A percentile compares a stretch with the other conserved stretches of the same genome.
Conservation (phyloP, 331 rosid genomes). For the Quercus phellos region DNA sequence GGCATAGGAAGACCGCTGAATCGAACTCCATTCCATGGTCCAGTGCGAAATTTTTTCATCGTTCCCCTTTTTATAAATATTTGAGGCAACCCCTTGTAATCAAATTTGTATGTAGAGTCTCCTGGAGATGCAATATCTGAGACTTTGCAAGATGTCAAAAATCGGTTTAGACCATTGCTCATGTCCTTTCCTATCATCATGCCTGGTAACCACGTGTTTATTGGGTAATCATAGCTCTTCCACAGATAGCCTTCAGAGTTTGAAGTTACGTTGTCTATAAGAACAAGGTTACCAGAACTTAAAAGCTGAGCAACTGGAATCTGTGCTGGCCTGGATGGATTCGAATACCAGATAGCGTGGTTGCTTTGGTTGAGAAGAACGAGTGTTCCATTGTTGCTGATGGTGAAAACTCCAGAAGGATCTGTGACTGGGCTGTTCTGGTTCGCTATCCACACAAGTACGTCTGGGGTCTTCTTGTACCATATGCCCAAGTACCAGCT, state of each 20-base stretch:
- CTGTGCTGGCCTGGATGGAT: slow-evolving; percentile 1
- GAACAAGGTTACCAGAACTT: slow-evolving; percentile 19
- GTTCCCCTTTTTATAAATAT: slow-evolving; percentile 2
- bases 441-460: too few species aligned
- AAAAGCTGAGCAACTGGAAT: slow-evolving; percentile 14
- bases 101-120: slow-evolving; percentile 7
- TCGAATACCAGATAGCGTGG: slow-evolving; percentile 19
- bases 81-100: slow-evolving; percentile 19
- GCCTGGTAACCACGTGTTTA: too few species aligned
- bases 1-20: slow-evolving; percentile 15
- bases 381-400: too few species aligned
- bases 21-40: slow-evolving; percentile 39
- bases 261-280: accelerated
- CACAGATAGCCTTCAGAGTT: too few species aligned
- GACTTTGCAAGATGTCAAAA: slow-evolving; percentile 1
- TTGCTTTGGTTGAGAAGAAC: slow-evolving; percentile 25
- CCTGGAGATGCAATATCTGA: slow-evolving; percentile 21
- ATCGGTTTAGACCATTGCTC: not conserved
- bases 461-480: too few species aligned
- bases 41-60: slow-evolving; percentile 7
- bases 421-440: too few species aligned
- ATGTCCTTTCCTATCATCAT: slow-evolving; percentile 1
- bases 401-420: too few species aligned
- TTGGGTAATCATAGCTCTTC: too few species aligned
- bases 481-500: too few species aligned